Evolutionary conservation across 1,284 basidiomycete species (phyloP), one percentile per base, ranked within the genome.

Genomic region (Vanrija sp.): DNA sequence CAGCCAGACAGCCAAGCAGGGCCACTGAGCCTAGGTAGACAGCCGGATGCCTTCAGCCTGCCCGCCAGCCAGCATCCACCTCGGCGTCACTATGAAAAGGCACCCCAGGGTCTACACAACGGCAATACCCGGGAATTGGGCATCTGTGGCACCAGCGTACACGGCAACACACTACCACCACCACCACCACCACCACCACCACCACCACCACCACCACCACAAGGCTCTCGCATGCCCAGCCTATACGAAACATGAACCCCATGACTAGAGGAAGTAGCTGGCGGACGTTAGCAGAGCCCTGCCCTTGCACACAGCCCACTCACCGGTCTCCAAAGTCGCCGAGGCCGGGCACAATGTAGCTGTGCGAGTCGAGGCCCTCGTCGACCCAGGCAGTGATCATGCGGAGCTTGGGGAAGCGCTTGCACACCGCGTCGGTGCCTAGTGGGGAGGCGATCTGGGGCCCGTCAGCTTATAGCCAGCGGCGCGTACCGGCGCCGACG

Each of bases 341-440:
- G 21, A 95, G 80, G 15, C 91, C 91, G 15, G 91, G 91, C 57
- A 92, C 85, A 61, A 93, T 76, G 66, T 71, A 77, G 39, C 65
- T 65, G 47, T 72, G 64, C 62, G 91, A 89, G 68, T 98, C 95
- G 57, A 98, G 81, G 6, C 90, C 89, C 66, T 94, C 81, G 76
- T 98, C 95, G 55, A 98, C 94, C 94, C 95, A 98, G 0, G 92
- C 95, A 15, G 92, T 95, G 53, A 96, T 89, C 86, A 97, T 86
- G 69, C 87, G 87, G 44, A 94, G 79, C 49, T 83, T 80, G 3
- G 94, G 93, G 75, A 87, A 97, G 65, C 82, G 85, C 19, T 79
- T 76, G 71, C 87, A 88, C 74, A 98, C 93, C 34, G 84, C 87
- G 58, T 83, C 82, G 61, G 98, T 80, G 6, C 95, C 95, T 77